Evolutionary conservation across 345 rosid genomes (phyloP), one percentile per base, ranked within the genome.

Genomic region (Populus pruinosa): DNA sequence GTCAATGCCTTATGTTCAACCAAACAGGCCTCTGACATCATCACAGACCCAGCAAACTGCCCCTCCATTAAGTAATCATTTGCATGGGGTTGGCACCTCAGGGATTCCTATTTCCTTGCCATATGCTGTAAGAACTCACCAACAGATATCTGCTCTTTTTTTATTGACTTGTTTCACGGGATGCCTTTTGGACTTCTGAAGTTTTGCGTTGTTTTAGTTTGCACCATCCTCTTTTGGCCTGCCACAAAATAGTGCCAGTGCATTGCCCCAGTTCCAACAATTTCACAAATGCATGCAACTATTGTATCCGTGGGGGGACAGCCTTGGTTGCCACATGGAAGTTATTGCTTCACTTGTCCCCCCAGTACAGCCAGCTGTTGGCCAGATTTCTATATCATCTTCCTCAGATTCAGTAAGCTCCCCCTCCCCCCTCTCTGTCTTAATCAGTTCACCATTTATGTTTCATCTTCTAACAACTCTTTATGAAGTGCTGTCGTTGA

Each of bases 161-260:
- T 20, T 16, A 47, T 76, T 69, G 36, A 9, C 65, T 39, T 29
- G 63, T 56, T 64, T 73, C 70, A 69, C 53, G 35, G 64, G 73
- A 65, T 68, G 9, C 18, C 63, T 71, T 75, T 41, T 41, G 70
- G 70, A 69, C 77, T 81, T 79, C 70, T 36, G 49, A 56, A 14
- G 36, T 80, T 70, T 73, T 82, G 67, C 72, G 43, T 68, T 66
- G 63, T 85, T 78, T 73, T 81, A 92, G 98, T 90, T 80, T 85
- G 82, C 66, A 13, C 95, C 90, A 53, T 71, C 96, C 61, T 79
- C 92, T 61, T 92, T 83, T 84, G 91, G 91, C 67, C 94, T 87
- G 78, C 90, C 87, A 66, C 99, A 89, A 78, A 85, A 78, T 76
- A 86, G 65, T 85, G 82, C 74, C 14, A 67, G 63, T 67, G 77